phyloP scores from a whole-genome alignment of 2,329 filamentous ascomycete species.

The Seiridium cupressi region DNA sequence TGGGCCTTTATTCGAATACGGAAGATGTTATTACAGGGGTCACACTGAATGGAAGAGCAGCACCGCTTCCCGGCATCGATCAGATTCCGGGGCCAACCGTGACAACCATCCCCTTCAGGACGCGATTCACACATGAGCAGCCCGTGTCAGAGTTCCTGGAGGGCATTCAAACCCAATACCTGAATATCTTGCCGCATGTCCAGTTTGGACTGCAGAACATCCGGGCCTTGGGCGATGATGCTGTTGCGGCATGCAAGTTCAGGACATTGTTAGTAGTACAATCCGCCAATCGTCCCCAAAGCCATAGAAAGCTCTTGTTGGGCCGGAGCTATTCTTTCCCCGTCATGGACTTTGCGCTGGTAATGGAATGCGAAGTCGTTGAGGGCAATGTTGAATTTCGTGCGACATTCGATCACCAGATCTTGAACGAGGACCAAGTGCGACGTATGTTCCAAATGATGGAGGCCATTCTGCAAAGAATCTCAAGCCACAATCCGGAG shows the following conservation, averaged over 20 bases:
- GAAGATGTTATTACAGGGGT: background rate
- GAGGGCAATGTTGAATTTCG: no score
- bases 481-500: no score
- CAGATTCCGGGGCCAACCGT: background rate
- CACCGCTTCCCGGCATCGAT: constrained; percentile 1
- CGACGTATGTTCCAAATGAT: no score
- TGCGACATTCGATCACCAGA: no score
- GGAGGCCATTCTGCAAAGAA: no score
- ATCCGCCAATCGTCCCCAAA: no score
- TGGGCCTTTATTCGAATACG: background rate
- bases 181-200: background rate
- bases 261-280: background rate
- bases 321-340: no score
- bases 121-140: background rate
- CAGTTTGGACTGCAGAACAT: constrained; percentile 10
- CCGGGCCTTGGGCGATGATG: constrained; percentile 1
- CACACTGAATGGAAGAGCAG: background rate
- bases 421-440: no score
- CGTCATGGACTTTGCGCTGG: no score
- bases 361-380: no score
- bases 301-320: no score
- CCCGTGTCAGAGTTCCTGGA: background rate
- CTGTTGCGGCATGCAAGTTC: constrained; percentile 10
- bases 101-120: background rate
- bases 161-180: background rate